These are phyloP conservation scores for Talaromyces proteolyticus DNA, from an alignment of 495 filamentous ascomycete species.

Conservation along the genomic window DNA sequence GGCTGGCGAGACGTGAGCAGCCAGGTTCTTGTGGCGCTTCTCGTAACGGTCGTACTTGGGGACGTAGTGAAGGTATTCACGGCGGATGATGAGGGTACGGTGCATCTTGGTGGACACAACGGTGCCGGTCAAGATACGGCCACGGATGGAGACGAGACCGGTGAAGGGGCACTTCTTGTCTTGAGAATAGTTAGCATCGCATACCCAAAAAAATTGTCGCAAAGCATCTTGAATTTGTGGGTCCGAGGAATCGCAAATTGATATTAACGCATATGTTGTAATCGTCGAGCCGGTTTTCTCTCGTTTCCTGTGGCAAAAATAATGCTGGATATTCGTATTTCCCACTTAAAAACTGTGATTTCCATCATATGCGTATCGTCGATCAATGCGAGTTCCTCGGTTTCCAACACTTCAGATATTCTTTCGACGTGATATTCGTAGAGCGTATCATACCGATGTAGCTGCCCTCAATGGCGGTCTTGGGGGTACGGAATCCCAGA, in stretches of 20 bases:
- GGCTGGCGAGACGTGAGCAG: constrained; percentile 96
- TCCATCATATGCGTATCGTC: too few relatives aligned
- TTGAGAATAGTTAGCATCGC: constrained; percentile 27
- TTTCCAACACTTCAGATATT: background rate
- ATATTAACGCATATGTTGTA: constrained; percentile 4
- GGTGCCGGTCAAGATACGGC: constrained; percentile 98
- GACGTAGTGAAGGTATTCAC: constrained; percentile 99
- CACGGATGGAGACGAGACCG: constrained; percentile 95
- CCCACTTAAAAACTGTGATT: too few relatives aligned
- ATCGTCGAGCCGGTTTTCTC: too few relatives aligned
- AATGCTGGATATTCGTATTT: too few relatives aligned
- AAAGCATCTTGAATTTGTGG: constrained; percentile 6
- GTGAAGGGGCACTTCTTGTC: constrained; percentile 99
- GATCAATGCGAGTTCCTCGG: constrained; percentile 12
- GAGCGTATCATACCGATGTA: constrained; percentile 85
- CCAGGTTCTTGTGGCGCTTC: constrained; percentile 99
- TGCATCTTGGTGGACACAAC: constrained; percentile 99
- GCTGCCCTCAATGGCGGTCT: constrained; percentile 92
- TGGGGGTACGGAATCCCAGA: constrained; percentile 96
- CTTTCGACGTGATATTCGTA: background rate
- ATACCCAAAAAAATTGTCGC: constrained; percentile 10
- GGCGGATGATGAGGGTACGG: constrained; percentile 97
- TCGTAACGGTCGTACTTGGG: constrained; percentile 99
- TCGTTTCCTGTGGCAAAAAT: too few relatives aligned
- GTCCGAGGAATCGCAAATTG: constrained; percentile 10